Evolutionary conservation across 441 rosid genomes (phyloP).

Genomic region (Mallotus repandus): DNA sequence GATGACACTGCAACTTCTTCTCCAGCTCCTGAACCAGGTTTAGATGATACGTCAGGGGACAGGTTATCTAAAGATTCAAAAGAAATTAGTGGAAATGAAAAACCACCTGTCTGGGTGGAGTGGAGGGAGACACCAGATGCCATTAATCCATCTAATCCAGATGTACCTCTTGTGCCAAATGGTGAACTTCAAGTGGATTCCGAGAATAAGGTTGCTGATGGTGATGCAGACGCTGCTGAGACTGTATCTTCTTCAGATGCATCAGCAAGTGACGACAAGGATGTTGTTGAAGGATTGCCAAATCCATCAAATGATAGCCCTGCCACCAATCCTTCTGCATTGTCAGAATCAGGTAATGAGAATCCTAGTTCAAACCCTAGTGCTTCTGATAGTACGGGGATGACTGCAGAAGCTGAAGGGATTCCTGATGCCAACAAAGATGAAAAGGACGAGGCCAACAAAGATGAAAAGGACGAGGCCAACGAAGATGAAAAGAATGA

Average conservation of each 20-base stretch:
- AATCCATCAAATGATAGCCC: slow-evolving; percentile 18
- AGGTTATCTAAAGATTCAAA: slow-evolving; percentile 35
- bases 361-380: slow-evolving; percentile 14
- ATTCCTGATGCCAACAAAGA: slow-evolving; percentile 25
- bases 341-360: neutral
- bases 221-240: slow-evolving; percentile 21
- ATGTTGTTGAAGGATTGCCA: slow-evolving; percentile 8
- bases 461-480: neutral
- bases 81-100: slow-evolving; percentile 42
- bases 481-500: neutral
- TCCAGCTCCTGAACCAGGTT: slow-evolving; percentile 35
- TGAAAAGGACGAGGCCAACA: slow-evolving; percentile 19
- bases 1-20: slow-evolving; percentile 54
- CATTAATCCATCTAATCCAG: slow-evolving; percentile 36
- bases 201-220: slow-evolving; percentile 31
- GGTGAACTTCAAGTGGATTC: slow-evolving; percentile 44
- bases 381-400: slow-evolving; percentile 19
- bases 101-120: slow-evolving; percentile 76
- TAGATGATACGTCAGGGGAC: slow-evolving; percentile 35
- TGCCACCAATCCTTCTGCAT: slow-evolving; percentile 9
- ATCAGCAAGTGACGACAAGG: slow-evolving; percentile 12
- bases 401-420: slow-evolving; percentile 18
- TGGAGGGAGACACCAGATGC: slow-evolving; percentile 78
- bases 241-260: slow-evolving; percentile 29
- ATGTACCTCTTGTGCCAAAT: slow-evolving; percentile 41